These are phyloP conservation scores for Daldinia sp. DNA, from an alignment of 2,329 filamentous ascomycete genomes.

Conservation along the genomic window DNA sequence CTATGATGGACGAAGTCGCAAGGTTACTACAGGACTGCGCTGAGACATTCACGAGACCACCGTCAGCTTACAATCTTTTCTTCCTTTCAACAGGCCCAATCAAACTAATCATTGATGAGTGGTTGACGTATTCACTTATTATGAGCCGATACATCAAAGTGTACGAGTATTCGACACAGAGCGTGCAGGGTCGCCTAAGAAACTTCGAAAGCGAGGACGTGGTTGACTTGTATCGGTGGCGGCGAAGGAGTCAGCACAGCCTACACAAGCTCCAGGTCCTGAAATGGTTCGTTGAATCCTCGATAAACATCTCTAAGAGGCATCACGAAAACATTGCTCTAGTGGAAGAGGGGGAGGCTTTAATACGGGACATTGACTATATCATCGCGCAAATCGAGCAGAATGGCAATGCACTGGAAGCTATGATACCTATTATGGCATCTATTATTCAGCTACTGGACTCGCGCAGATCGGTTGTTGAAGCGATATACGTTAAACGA, in stretches of 20 bases:
- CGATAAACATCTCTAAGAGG: not conserved
- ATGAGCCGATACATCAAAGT: slow-evolving; percentile 13
- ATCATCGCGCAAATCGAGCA: slow-evolving; percentile 18
- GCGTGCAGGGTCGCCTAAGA: not conserved
- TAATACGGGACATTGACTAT: slow-evolving; percentile 2
- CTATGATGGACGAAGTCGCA: slow-evolving; percentile 9
- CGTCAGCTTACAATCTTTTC: not conserved
- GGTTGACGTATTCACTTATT: slow-evolving; percentile 10
- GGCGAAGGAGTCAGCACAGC: slow-evolving; percentile 11
- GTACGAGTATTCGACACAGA: slow-evolving; percentile 12
- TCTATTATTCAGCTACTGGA: slow-evolving; percentile 23
- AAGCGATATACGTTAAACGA: slow-evolving; percentile 23
- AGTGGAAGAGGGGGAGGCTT: not conserved
- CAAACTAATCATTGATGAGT: slow-evolving; percentile 13
- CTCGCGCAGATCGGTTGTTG: slow-evolving; percentile 20
- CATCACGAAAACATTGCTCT: not conserved
- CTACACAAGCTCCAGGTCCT: slow-evolving; percentile 5
- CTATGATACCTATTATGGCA: slow-evolving; percentile 25
- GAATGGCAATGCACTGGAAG: slow-evolving; percentile 6
- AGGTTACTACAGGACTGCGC: not conserved
- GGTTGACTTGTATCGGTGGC: slow-evolving; percentile 8
- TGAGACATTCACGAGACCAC: not conserved
- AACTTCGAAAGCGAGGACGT: slow-evolving; percentile 17
- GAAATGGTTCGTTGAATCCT: slow-evolving; percentile 9
- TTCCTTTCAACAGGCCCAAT: slow-evolving; percentile 10